Conservation (phyloP, 2,329 filamentous ascomycete species). For the Colletotrichum sp. region DNA sequence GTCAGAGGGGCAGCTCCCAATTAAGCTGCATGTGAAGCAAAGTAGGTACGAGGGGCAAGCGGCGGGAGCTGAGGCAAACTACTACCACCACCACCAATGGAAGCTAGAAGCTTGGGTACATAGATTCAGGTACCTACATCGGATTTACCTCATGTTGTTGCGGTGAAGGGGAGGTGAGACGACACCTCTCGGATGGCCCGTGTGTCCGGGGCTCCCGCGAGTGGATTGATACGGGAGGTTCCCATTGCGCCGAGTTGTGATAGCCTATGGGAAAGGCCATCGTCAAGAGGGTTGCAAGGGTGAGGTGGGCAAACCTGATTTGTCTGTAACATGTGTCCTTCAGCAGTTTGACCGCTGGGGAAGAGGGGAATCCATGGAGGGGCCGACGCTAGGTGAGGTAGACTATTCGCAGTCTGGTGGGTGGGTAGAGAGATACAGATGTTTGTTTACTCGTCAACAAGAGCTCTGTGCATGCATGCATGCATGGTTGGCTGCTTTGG, state of each 20-base stretch:
- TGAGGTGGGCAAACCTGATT: slow-evolving; percentile 1
- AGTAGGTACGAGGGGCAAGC: background rate
- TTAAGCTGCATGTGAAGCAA: background rate
- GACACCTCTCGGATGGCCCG: slow-evolving; percentile 8
- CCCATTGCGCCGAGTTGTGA: background rate
- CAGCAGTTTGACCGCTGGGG: background rate
- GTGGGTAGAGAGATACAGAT: background rate
- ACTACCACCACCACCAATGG: background rate
- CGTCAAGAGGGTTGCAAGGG: background rate
- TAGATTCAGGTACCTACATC: background rate
- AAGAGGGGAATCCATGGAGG: background rate
- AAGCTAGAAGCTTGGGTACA: background rate
- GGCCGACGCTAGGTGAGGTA: background rate
- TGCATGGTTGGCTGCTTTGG: background rate
- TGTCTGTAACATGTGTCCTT: background rate
- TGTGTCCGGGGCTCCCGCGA: slow-evolving; percentile 8
- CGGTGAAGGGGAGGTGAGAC: slow-evolving; percentile 17
- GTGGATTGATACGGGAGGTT: background rate
- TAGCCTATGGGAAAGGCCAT: background rate
- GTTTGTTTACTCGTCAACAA: background rate
- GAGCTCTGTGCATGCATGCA: background rate
- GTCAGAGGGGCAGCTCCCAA: slow-evolving; percentile 12
- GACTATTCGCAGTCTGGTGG: background rate
- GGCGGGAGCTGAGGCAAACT: background rate
- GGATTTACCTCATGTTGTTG: slow-evolving; percentile 2